Evolutionary conservation across 2,329 filamentous ascomycete genomes (phyloP), one percentile per base, ranked within the genome.

Genomic region (Pseudogymnoascus sp.): DNA sequence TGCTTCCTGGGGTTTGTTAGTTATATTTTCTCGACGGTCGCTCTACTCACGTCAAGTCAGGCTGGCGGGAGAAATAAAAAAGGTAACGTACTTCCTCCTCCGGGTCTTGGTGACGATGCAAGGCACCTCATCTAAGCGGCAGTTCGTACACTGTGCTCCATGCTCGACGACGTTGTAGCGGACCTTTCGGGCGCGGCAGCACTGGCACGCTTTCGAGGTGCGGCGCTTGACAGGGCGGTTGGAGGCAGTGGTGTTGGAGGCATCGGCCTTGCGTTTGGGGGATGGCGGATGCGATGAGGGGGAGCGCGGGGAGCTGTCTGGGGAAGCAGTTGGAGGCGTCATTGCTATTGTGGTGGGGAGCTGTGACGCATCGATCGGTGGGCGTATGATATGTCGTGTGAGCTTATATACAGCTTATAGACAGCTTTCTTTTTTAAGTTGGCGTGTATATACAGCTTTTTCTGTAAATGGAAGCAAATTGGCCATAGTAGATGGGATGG

Each of bases 21-120:
- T 59, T 59, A 37, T 21, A 14, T 35, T 38, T 59, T 59, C n/a
- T 24, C 4, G 14, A 37, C 68, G 42, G 8, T 44, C 62, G 61
- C 72, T 70, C 24, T 68, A 67, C 61, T 24, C 65, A 63, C n/a
- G 64, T 35, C n/a, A 24, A 70, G 67, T 60, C 66, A 66, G 40
- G 66, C 64, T 24, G 67, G 66, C 61, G 68, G 61, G 19, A 65
- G 59, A 68, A 59, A 61, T 67, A 67, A 66, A 40, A 67, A 68
- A 16, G 63, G 64, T 62, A 64, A n/a, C n/a, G n/a, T n/a, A n/a
- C n/a, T n/a, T n/a, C n/a, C n/a, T n/a, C n/a, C n/a, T n/a, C n/a
- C n/a, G n/a, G n/a, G n/a, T n/a, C n/a, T n/a, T n/a, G n/a, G n/a
- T n/a, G n/a, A n/a, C n/a, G n/a, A n/a, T n/a, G n/a, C n/a, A n/a